Evolutionary conservation across 2,329 filamentous ascomycete genomes (phyloP), one percentile per base, ranked within the genome.

Genomic region (Akanthomyces dipterigenus): DNA sequence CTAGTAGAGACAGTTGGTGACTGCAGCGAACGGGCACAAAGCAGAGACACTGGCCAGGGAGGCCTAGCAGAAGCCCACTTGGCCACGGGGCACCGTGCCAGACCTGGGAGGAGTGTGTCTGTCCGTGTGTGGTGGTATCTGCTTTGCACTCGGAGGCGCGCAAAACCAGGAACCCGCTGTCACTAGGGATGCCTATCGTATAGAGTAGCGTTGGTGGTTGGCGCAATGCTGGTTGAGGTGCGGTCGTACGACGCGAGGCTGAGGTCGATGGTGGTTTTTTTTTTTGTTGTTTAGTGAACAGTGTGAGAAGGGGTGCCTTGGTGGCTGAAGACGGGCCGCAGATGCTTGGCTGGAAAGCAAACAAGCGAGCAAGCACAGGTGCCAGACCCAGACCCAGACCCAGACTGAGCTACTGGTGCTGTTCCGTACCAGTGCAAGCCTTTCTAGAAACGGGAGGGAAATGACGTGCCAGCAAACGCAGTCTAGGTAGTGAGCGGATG

Each of bases 271-370:
- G 45, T 51, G 28, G 50, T 20, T n/a, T 55, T 49, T 46, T 45
- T 46, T 45, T 45, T 49, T 26, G 34, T 24, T 26, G 56, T 59
- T 59, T 59, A 51, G 48, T 59, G 36, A 59, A 59, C 46, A 45
- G 46, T 51, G 9, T 46, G 7, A 14, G 45, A 22, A 31, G 28
- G 56, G 11, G 36, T 38, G 49, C 18, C 18, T 50, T 28, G 20
- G 45, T 43, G 46, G 46, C 46, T n/a, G 56, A 34, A 34, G 31
- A 18, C 56, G 20, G 56, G 20, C 34, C 24, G 36, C 51, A 53
- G 34, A 22, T 16, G 42, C 8, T 31, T 5, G 28, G 28, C 18
- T 34, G 48, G 31, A 6, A 34, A 31, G 24, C 12, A 16, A 9
- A 31, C 7, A 24, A 34, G 3, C 12, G n/a, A 24, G 20, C 18